Base-by-base conservation (phyloP, 2,329 filamentous ascomycete species). In the Talaromyces marneffei region DNA sequence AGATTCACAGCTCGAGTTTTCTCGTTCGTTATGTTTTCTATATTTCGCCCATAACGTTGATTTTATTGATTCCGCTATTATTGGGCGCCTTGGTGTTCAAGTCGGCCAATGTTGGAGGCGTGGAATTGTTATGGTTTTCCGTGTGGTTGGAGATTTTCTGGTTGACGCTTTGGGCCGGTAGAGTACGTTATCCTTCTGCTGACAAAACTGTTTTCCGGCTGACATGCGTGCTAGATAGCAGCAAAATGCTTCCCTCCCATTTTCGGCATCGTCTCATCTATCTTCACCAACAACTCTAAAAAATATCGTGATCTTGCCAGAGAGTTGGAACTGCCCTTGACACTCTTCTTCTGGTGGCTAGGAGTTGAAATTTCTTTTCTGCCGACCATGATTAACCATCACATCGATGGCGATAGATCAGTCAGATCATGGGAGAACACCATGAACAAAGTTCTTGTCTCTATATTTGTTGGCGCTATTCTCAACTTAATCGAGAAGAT, bases 91-190 rank as follows among this genome's bases (percentile, higher is more conserved):
- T 89, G 18, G 65, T 83, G 1, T 88, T 82, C 64, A 77, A 79
- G n/a, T 65, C 82, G 54, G 79, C 88, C 1, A 85, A 83, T 12
- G 83, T 88, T 2, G 91, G 91, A 0, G 91, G 88, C 20, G 91
- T 96, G 0, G 71, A 85, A 64, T 78, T 97, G 48, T 79, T 91
- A 63, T 97, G 93, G 93, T 97, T 97, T 71, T 90, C 90, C 31
- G 91, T 97, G 64, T 97, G 93, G 93, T 82, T 97, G 18, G 90
- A 96, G 74, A 91, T 96, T 44, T 83, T 97, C 27, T 97, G 93
- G 93, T 81, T 93, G 65, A 91, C 91, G 0, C 80, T 97, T 0
- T 97, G 93, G 93, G 87, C 88, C 20, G 88, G 85, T 59, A 76
- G 85, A 69, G 78, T 81, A 71, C 69, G 75, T 73, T 33, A 27